Base-by-base conservation (phyloP, 75 land plant species). In the Selaginella moellendorffii region DNA sequence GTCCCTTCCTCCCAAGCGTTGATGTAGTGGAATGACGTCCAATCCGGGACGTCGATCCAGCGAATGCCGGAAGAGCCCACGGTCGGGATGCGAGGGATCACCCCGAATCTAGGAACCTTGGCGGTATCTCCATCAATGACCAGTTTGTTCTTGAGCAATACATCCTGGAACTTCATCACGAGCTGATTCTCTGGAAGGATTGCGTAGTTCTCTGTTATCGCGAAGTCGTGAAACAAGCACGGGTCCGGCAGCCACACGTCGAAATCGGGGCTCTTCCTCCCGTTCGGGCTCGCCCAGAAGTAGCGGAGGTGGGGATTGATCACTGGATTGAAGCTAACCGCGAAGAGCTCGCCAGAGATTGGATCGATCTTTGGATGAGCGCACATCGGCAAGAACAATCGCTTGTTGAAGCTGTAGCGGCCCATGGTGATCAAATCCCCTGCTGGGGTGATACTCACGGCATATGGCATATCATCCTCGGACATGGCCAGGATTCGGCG, bases 381-480 rank as follows among this genome's bases (percentile, higher is more conserved):
- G 14, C 46, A 36, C 46, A 36, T 36, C 14, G 46, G 46, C n/a
- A 36, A 36, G 46, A 36, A 36, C 46, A 36, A 36, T 36, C 46
- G 10, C 46, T 36, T 36, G 46, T 36, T 36, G 46, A 36, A 36
- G 14, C 14, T 36, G 46, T 54, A 56, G 29, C 71, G n/a, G 17
- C 77, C 84, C 1, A 84, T 29, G 0, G 87, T 87, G 9, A 54
- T 56, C 12, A 84, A 53, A 17, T 87, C 90, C 1, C 84, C 84
- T 17, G 65, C 53, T 0, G 78, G 53, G 0, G 30, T 68, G 0
- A 84, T 24, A 0, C 67, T 65, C 1, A 81, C 30, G 0, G 52
- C 68, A 53, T 85, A 82, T 0, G 95, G 89, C 29, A 79, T 69
- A 31, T 88, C 95, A 18, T 80, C 79, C 68, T 88, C 92, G 2